Conservation (phyloP, 805 yeast species). For the Brettanomyces anomalus region DNA sequence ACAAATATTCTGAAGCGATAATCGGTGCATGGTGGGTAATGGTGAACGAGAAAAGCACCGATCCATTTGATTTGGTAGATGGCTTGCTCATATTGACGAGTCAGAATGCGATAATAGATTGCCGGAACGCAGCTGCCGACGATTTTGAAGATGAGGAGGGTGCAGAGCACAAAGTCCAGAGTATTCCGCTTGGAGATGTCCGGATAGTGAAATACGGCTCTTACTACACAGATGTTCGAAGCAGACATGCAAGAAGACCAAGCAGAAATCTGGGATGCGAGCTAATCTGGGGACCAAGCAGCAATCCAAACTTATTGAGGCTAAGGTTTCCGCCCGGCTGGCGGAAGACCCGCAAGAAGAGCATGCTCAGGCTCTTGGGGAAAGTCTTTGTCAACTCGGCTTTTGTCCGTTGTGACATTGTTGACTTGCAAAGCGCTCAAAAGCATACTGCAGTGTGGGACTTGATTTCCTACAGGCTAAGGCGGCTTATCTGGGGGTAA, state of each 20-base stretch:
- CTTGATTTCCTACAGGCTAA: slow-evolving; percentile 27
- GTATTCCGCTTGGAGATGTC: background rate
- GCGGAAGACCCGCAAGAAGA: slow-evolving; percentile 10
- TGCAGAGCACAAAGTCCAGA: background rate
- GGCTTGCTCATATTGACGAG: slow-evolving; percentile 16
- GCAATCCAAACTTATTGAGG: background rate
- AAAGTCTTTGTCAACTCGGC: background rate
- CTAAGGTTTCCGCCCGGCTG: slow-evolving; percentile 13
- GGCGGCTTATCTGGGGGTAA: slow-evolving; percentile 30
- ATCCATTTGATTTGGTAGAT: slow-evolving; percentile 10
- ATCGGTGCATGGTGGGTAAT: slow-evolving; percentile 28
- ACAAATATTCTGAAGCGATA: slow-evolving; percentile 3
- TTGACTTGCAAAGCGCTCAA: slow-evolving; percentile 19
- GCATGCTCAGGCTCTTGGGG: slow-evolving; percentile 10
- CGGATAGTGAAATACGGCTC: slow-evolving; percentile 23
- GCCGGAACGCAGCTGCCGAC: no score
- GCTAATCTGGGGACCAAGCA: slow-evolving; percentile 6
- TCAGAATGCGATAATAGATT: background rate
- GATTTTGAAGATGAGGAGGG: no score
- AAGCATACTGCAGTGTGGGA: slow-evolving; percentile 26
- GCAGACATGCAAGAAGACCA: slow-evolving; percentile 20
- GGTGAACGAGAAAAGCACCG: slow-evolving; percentile 9
- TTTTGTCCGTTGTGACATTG: background rate
- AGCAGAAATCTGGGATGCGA: slow-evolving; percentile 24
- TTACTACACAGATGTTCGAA: slow-evolving; percentile 12